Percentiles rank a stretch among this genome's conserved stretches.
Conservation (phyloP, 2,329 filamentous ascomycete species). For the Aspergillus sp. region DNA sequence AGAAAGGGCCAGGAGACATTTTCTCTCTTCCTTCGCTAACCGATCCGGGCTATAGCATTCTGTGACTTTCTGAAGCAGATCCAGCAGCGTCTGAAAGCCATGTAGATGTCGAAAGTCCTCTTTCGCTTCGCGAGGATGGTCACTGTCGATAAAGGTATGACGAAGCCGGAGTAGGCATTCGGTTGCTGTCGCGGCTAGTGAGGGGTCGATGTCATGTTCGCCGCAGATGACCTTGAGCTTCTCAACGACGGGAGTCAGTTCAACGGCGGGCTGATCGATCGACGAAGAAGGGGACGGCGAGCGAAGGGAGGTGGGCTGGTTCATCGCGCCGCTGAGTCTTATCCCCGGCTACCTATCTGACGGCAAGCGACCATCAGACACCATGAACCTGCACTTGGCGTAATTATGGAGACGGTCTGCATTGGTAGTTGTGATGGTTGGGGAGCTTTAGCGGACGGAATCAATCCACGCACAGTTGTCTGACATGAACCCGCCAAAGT, state of each 20-base stretch:
- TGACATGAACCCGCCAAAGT: slow-evolving; percentile 15
- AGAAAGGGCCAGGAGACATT: slow-evolving; percentile 68
- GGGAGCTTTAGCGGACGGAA: slow-evolving; percentile 16
- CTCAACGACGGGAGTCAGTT: slow-evolving; percentile 42
- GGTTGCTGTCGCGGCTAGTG: slow-evolving; percentile 48
- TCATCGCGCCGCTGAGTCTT: slow-evolving; percentile 36
- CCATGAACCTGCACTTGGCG: slow-evolving; percentile 35
- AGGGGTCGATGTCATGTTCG: slow-evolving; percentile 30
- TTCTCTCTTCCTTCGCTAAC: slow-evolving; percentile 63
- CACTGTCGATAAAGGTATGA: slow-evolving; percentile 61
- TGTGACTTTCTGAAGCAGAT: slow-evolving; percentile 68
- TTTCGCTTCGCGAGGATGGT: slow-evolving; percentile 57
- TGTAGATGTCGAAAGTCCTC: slow-evolving; percentile 80
- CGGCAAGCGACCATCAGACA: slow-evolving; percentile 36
- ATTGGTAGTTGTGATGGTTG: slow-evolving; percentile 31
- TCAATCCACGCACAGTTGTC: slow-evolving; percentile 11
- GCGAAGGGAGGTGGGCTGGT: slow-evolving; percentile 31
- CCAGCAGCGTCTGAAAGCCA: slow-evolving; percentile 75
- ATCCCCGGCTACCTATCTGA: slow-evolving; percentile 35
- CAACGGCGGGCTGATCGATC: slow-evolving; percentile 38
- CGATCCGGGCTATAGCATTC: slow-evolving; percentile 70
- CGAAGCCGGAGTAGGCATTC: slow-evolving; percentile 66
- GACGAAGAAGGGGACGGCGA: slow-evolving; percentile 34
- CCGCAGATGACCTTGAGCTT: slow-evolving; percentile 37
- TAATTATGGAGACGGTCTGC: slow-evolving; percentile 34